Percentiles rank a stretch among this genome's conserved stretches.
Conservation (phyloP, 108 stramenopile genomes). For the Craspedostauros australis region DNA sequence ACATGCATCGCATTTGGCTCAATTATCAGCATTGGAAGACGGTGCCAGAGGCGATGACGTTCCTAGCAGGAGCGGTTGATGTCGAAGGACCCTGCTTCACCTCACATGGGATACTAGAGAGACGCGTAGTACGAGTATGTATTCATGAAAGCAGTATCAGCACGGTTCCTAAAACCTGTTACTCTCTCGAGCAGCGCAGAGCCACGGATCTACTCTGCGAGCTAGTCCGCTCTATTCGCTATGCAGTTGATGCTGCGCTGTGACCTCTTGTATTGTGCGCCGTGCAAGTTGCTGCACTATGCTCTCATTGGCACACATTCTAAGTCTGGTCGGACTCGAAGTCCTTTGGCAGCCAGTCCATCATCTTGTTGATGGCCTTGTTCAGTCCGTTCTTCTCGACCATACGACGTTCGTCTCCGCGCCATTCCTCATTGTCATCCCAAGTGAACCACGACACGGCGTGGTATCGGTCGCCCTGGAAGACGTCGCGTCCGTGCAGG, state of each 20-base stretch:
- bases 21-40: constrained; percentile 39
- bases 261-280: constrained; percentile 1
- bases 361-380: constrained; percentile 79
- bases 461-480: constrained; percentile 87
- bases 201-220: constrained; percentile 29
- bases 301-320: too few species aligned
- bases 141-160: too few species aligned
- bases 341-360: constrained; percentile 91
- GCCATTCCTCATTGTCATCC: constrained; percentile 81
- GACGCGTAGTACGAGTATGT: constrained; percentile 37
- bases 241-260: constrained; percentile 24
- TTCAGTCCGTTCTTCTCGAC: constrained; percentile 88
- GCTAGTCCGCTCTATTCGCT: constrained; percentile 46
- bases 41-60: constrained; percentile 36
- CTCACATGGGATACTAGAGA: constrained; percentile 21
- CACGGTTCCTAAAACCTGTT: too few species aligned
- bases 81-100: constrained; percentile 1
- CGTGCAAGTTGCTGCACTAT: not conserved
- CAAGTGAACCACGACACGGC: constrained; percentile 90
- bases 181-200: constrained; percentile 35
- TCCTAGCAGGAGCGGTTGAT: constrained; percentile 22
- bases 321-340: constrained; percentile 80
- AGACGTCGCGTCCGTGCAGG: constrained; percentile 87
- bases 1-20: too few species aligned
- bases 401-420: constrained; percentile 79